Conservation (phyloP, 495 filamentous ascomycete species). For the Aspergillus nanangensis region DNA sequence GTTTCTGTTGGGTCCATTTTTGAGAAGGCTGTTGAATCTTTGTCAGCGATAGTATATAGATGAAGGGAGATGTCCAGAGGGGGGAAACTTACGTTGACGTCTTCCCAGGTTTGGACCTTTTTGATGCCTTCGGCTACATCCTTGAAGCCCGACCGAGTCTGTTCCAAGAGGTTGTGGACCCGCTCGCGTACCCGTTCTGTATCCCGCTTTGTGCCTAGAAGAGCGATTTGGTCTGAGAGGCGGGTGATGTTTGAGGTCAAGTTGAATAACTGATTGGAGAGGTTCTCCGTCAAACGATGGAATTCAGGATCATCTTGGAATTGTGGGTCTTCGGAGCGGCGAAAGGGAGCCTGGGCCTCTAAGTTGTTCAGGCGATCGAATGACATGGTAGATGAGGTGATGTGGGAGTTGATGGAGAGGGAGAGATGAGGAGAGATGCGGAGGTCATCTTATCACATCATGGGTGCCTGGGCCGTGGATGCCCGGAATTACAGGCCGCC, state of each 20-base stretch:
- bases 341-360: conserved; percentile 73
- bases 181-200: conserved; percentile 87
- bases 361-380: conserved; percentile 81
- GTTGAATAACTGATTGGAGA: conserved; percentile 81
- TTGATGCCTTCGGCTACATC: conserved; percentile 90
- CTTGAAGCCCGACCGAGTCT: conserved; percentile 83
- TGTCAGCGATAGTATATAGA: conserved; percentile 9
- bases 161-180: conserved; percentile 79
- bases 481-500: conserved; percentile 26
- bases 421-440: conserved; percentile 2
- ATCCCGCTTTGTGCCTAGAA: conserved; percentile 85
- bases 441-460: not conserved
- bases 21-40: conserved; percentile 65
- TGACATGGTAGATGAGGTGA: conserved; percentile 58
- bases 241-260: conserved; percentile 82
- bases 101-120: conserved; percentile 85
- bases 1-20: conserved; percentile 91
- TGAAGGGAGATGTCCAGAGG: not conserved
- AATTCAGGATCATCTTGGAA: conserved; percentile 92
- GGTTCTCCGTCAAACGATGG: conserved; percentile 67
- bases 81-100: conserved; percentile 69
- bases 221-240: conserved; percentile 71
- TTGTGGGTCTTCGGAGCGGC: conserved; percentile 64
- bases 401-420: conserved; percentile 1
- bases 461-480: conserved; percentile 19